Evolutionary conservation across 441 rosid species (phyloP).

Genomic region (Isatis lusitanica): DNA sequence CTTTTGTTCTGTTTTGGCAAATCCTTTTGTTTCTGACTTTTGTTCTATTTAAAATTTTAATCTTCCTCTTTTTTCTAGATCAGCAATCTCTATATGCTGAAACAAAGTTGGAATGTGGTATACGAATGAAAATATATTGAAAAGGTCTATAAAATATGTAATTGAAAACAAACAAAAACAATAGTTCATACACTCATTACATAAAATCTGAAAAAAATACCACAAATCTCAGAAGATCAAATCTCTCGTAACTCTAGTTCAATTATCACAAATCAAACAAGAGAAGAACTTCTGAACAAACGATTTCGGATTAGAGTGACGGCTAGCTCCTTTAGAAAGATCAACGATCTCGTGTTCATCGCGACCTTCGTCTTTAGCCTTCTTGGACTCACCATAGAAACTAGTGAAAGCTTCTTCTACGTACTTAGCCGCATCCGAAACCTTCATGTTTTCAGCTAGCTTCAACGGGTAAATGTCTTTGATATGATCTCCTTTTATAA

Average conservation of each 20-base stretch:
- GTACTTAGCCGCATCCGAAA: slow-evolving; percentile 51
- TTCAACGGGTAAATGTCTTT: slow-evolving; percentile 56
- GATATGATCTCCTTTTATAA: slow-evolving; percentile 61
- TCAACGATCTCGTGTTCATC: slow-evolving; percentile 44
- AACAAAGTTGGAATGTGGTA: background rate
- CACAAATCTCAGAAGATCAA: slow-evolving; percentile 1
- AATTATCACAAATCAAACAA: slow-evolving; percentile 70
- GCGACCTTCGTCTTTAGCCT: slow-evolving; percentile 46
- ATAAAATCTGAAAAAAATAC: background rate
- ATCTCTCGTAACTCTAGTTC: background rate
- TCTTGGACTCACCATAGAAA: slow-evolving; percentile 52
- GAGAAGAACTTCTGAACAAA: slow-evolving; percentile 57
- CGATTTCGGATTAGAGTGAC: slow-evolving; percentile 39
- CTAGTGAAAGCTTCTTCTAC: slow-evolving; percentile 51
- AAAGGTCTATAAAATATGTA: background rate
- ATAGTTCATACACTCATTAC: background rate
- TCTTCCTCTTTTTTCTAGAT: background rate
- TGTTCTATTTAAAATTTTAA: background rate
- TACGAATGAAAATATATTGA: background rate
- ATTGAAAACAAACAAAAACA: background rate
- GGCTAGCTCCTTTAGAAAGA: slow-evolving; percentile 26
- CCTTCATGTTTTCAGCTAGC: slow-evolving; percentile 63
- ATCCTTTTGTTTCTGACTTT: slow-evolving; percentile 6
- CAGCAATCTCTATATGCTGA: background rate
- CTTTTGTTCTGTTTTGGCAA: background rate